A percentile compares a stretch with the other conserved stretches of the same genome.
These are phyloP conservation scores for Ophiostoma sp. DNA, from an alignment of 2,329 filamentous ascomycete genomes.

Conservation along the genomic window DNA sequence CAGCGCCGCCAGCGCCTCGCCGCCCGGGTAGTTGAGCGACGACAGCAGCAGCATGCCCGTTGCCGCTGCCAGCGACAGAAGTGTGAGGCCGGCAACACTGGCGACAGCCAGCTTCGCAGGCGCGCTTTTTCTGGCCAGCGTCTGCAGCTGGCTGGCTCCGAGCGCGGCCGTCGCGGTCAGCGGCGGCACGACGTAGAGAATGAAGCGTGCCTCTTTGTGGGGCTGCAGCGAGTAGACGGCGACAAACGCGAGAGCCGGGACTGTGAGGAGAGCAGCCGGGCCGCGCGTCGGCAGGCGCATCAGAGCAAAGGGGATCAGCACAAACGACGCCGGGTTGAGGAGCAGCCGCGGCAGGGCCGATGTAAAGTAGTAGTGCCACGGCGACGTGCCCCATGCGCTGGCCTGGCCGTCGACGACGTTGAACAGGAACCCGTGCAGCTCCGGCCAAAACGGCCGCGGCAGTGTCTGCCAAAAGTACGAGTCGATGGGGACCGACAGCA, in stretches of 20 bases:
- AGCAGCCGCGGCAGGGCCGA: conserved; percentile 77
- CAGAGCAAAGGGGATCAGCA: conserved; percentile 52
- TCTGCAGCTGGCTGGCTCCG: conserved; percentile 62
- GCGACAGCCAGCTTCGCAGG: conserved; percentile 55
- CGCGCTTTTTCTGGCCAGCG: conserved; percentile 38
- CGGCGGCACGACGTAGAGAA: conserved; percentile 79
- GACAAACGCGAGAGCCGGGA: conserved; percentile 68
- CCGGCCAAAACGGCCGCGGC: conserved; percentile 75
- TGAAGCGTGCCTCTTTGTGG: conserved; percentile 83
- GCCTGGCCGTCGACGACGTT: conserved; percentile 82
- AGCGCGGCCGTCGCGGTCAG: conserved; percentile 73
- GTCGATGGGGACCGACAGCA: conserved; percentile 69
- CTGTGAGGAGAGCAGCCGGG: conserved; percentile 46
- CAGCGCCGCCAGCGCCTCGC: conserved; percentile 62
- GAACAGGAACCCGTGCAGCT: conserved; percentile 82
- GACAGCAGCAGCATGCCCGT: conserved; percentile 68
- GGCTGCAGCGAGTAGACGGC: conserved; percentile 79
- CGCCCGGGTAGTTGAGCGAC: conserved; percentile 89
- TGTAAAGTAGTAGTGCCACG: conserved; percentile 80
- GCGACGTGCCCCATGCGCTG: conserved; percentile 79
- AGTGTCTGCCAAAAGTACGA: conserved; percentile 72
- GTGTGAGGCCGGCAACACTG: conserved; percentile 45
- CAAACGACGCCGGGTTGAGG: conserved; percentile 64
- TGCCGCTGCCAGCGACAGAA: conserved; percentile 49
- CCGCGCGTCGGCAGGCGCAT: conserved; percentile 42